Base-by-base conservation (phyloP, 2,329 filamentous ascomycete genomes). In the Diatrype stigma region DNA sequence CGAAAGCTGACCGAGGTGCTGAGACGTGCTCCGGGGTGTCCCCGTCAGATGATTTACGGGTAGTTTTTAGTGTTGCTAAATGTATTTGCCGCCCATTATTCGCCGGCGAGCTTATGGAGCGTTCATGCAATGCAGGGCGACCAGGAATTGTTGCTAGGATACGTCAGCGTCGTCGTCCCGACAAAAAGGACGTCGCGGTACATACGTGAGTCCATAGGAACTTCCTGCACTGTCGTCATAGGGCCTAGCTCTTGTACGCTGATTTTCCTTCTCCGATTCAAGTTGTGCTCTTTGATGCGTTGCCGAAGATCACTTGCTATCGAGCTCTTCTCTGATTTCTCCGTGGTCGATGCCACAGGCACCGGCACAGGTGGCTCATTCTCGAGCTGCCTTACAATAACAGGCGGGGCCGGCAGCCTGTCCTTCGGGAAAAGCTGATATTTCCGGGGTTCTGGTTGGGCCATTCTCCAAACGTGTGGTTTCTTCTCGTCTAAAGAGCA, bases 201-300 rank as follows among this genome's bases (percentile, higher is more conserved):
- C 84, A 72, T 73, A 88, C 85, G 85, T 60, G 85, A 87, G 68
- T 88, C 85, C 82, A 87, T 86, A 47, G 81, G 67, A 46, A 78
- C 69, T 62, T 87, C 84, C 56, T 86, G 82, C 14, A 87, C 84
- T 1, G 84, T 86, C 5, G 83, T 85, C 83, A 86, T 85, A 32
- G 81, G 82, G 2, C 81, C 84, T 46, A 86, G 67, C 54, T 87
- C 85, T 10, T 82, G 79, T 14, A 85, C 78, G 66, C 80, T 86
- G 58, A 81, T 72, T 63, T 87, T 87, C 56, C 83, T 78, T 59
- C 84, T 76, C 54, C 82, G 73, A 46, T 69, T 74, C 51, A 82
- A 68, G 56, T 75, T 80, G 61, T 80, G 77, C 58, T 84, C 80
- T 63, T 81, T 84, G 61, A 81, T 73, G 50, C 79, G 76, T 52